Base-by-base conservation (phyloP, 176 grass and related monocot genomes). In the Aegilops tauschii region DNA sequence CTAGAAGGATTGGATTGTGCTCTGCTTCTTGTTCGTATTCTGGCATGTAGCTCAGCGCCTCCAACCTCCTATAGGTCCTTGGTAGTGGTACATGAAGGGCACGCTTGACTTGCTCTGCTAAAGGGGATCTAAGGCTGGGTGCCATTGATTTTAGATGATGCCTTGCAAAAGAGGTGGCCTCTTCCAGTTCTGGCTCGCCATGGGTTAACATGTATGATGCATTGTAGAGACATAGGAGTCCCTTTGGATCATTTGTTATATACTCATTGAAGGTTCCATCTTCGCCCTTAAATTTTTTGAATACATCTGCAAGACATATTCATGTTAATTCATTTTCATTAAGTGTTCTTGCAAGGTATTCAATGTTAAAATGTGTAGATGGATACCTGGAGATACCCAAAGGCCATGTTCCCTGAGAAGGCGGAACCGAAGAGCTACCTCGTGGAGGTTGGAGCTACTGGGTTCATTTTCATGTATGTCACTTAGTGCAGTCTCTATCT, bases 71-170 rank as follows among this genome's bases (percentile, higher is more conserved):
- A 1, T 39, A 39, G 2, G 79, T 82, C 59, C 86, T 49, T 14
- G 69, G 56, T 1, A 87, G 21, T 62, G 85, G 78, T 12, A 87
- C 3, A 1, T 79, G 36, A 47, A 87, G 77, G 10, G 85, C 65
- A 32, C 78, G 77, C 9, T 20, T 36, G 2, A 81, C 54, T 74
- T 81, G 77, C 36, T 81, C 17, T 1, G 29, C 27, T 4, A 87
- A 20, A n/a, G 66, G 66, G 12, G 21, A 36, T 16, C 50, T 27
- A 17, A 81, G 78, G 12, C 9, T 52, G 17, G 17, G 7, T 54
- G 6, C 45, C 78, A 82, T 9, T 12, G 20, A 65, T 21, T 87
- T 14, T 6, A 87, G 86, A 65, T 67, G 69, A 7, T 52, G 18
- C 21, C 40, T 36, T 3, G 78, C 30, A 20, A 87, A 87, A 8